A percentile compares a stretch with the other conserved stretches of the same genome.
These are phyloP conservation scores for Lolium rigidum DNA, from an alignment of 176 grass and related monocot species.

Conservation along the genomic window DNA sequence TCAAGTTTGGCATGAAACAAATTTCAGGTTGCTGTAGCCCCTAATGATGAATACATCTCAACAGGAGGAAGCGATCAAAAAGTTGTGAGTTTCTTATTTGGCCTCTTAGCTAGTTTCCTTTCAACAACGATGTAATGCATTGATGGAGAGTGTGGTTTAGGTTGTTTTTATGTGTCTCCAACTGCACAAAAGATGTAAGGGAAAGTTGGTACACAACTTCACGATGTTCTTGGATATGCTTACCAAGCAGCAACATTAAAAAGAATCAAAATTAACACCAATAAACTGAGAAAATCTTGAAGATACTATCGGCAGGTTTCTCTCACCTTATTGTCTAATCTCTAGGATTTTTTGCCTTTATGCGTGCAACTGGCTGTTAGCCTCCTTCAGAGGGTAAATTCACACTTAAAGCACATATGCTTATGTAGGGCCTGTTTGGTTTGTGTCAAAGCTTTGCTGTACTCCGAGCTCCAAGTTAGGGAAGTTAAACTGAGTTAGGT, in stretches of 20 bases:
- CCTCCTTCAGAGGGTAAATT: constrained; percentile 20
- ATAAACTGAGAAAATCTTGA: constrained; percentile 11
- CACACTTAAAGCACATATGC: neutral
- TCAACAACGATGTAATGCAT: constrained; percentile 1
- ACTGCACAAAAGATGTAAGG: constrained; percentile 24
- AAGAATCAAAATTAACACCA: neutral
- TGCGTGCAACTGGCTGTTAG: constrained; percentile 11
- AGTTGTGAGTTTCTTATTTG: constrained; percentile 77
- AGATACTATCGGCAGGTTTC: constrained; percentile 12
- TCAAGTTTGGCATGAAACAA: constrained; percentile 40
- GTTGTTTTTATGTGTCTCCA: constrained; percentile 2
- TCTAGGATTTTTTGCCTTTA: constrained; percentile 36
- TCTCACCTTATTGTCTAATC: neutral
- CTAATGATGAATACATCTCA: constrained; percentile 88
- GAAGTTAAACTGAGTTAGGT: neutral
- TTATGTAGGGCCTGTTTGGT: neutral
- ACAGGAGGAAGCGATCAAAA: constrained; percentile 95
- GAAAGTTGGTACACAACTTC: neutral
- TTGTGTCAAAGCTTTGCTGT: neutral
- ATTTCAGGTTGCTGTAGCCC: constrained; percentile 77
- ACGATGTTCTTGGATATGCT: constrained; percentile 24
- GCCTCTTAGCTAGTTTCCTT: constrained; percentile 29
- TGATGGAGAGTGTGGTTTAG: neutral
- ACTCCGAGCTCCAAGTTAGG: neutral
- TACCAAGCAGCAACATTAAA: neutral